These are phyloP conservation scores for Isatis tinctoria DNA, from an alignment of 345 rosid species.

Conservation along the genomic window DNA sequence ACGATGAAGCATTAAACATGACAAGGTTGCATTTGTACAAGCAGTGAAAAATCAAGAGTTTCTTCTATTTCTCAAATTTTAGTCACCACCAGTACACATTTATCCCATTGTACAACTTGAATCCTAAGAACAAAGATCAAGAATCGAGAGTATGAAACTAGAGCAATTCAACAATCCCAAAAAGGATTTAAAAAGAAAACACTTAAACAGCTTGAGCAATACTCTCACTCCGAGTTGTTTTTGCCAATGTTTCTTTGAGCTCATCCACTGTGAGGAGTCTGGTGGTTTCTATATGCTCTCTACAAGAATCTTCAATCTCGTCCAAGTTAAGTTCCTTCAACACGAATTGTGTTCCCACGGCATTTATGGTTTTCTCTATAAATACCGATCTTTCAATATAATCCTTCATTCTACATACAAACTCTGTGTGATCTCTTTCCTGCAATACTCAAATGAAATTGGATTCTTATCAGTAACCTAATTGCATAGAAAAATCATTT, in stretches of 20 bases:
- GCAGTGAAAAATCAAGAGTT: not conserved
- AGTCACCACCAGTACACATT: not conserved
- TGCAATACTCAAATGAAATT: conserved; percentile 8
- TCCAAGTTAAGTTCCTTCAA: conserved; percentile 16
- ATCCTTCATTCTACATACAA: conserved; percentile 62
- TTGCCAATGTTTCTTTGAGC: not conserved
- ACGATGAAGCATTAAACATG: conserved; percentile 4
- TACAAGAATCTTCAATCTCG: not conserved
- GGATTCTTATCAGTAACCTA: not conserved
- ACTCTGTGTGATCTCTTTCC: conserved; percentile 70
- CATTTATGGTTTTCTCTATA: conserved; percentile 48
- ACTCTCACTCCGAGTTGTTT: not conserved
- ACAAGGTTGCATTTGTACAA: conserved; percentile 21
- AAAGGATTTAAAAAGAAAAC: not conserved
- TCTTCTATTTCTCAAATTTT: not conserved
- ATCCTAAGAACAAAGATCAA: not conserved
- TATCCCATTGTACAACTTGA: not conserved
- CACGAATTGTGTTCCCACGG: conserved; percentile 33
- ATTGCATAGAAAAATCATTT: not conserved
- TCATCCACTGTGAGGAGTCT: conserved; percentile 18
- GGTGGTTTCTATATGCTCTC: conserved; percentile 15
- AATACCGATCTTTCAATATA: conserved; percentile 55
- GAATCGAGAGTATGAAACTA: not conserved
- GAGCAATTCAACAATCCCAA: not conserved
- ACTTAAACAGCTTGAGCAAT: conserved; percentile 12